Conservation (phyloP, 2,329 filamentous ascomycete species). For the Monosporascus ibericus region DNA sequence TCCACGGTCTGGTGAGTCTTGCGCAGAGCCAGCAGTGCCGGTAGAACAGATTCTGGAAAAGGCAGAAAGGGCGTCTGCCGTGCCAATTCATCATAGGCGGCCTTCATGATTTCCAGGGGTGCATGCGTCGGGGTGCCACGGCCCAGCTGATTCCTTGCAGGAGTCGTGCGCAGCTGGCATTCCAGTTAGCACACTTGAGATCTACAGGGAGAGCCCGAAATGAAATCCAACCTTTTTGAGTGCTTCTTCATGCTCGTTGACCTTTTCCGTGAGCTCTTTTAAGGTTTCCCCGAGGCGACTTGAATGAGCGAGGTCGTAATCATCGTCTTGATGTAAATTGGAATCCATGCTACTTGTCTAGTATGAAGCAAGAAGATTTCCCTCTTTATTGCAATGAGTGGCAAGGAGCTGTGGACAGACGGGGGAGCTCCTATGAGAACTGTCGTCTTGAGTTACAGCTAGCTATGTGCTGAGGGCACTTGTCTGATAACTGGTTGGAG, state of each 20-base stretch:
- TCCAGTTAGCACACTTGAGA: slow-evolving; percentile 4
- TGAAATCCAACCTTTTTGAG: slow-evolving; percentile 36
- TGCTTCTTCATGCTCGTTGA: slow-evolving; percentile 47
- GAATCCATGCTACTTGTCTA: slow-evolving; percentile 19
- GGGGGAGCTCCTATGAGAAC: too few relatives aligned
- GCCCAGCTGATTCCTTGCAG: slow-evolving; percentile 6
- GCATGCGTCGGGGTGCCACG: slow-evolving; percentile 21
- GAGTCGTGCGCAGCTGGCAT: slow-evolving; percentile 13
- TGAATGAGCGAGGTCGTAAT: slow-evolving; percentile 36
- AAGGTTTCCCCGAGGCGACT: slow-evolving; percentile 60
- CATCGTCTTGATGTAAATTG: slow-evolving; percentile 18
- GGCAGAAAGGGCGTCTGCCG: slow-evolving; percentile 61
- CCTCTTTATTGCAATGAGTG: not conserved
- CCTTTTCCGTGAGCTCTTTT: slow-evolving; percentile 55
- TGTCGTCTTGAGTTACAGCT: too few relatives aligned
- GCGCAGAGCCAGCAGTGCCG: slow-evolving; percentile 65
- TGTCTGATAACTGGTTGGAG: too few relatives aligned
- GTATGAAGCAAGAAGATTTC: not conserved
- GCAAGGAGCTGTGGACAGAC: too few relatives aligned
- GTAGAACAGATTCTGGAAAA: slow-evolving; percentile 59
- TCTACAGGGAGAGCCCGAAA: not conserved
- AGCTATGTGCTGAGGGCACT: too few relatives aligned
- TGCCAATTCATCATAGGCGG: slow-evolving; percentile 60
- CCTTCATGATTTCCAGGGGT: slow-evolving; percentile 47
- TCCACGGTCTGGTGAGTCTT: slow-evolving; percentile 58